Evolutionary conservation across 257 asterid genomes (phyloP).

Genomic region (Cynanchum wilfordii): DNA sequence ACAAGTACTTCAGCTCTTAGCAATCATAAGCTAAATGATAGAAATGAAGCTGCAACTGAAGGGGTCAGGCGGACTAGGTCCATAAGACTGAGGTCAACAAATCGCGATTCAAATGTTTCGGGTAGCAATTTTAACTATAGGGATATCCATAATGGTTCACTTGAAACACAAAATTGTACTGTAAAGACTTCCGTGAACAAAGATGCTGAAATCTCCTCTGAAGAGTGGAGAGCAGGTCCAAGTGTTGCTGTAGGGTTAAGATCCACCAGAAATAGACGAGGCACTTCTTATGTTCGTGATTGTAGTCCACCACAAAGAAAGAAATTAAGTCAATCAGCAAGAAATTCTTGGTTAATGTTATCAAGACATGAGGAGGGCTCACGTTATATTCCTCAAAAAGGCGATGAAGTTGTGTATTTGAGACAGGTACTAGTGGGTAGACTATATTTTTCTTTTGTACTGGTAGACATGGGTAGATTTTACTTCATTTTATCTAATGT

Average conservation of each 20-base stretch:
- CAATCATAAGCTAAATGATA: constrained; percentile 37
- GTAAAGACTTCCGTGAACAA: constrained; percentile 45
- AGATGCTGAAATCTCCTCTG: constrained; percentile 48
- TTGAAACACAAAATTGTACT: constrained; percentile 37
- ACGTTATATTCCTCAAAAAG: constrained; percentile 79
- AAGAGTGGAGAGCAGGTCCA: constrained; percentile 47
- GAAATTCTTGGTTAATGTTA: constrained; percentile 79
- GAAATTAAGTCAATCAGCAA: constrained; percentile 59
- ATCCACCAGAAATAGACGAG: constrained; percentile 62
- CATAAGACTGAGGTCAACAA: constrained; percentile 47
- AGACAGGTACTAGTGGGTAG: constrained; percentile 55
- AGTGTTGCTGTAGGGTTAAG: constrained; percentile 52
- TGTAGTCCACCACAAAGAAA: constrained; percentile 54
- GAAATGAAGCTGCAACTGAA: constrained; percentile 40
- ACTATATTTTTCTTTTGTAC: constrained; percentile 1
- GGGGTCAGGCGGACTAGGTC: constrained; percentile 35
- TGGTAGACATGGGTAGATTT: constrained; percentile 1
- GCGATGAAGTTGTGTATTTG: constrained; percentile 79
- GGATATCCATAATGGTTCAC: constrained; percentile 43
- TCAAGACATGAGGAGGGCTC: constrained; percentile 79
- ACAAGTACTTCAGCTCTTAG: constrained; percentile 59
- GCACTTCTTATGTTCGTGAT: constrained; percentile 42
- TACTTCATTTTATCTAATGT: constrained; percentile 5
- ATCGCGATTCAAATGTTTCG: constrained; percentile 37
- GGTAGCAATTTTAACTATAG: constrained; percentile 30